Conservation (phyloP, 2,329 filamentous ascomycete species). For the Hypocreales sp. region DNA sequence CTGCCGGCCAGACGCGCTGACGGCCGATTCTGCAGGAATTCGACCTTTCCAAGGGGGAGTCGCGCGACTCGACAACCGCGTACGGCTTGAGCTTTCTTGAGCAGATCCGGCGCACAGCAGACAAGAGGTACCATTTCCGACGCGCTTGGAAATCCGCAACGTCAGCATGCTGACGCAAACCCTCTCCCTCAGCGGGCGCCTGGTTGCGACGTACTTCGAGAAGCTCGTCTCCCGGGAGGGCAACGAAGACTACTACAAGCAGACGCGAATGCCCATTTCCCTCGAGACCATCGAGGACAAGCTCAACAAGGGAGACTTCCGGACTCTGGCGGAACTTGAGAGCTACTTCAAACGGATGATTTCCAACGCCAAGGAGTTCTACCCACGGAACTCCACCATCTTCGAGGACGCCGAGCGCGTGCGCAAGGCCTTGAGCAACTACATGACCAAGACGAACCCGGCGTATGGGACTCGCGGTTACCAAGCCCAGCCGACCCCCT, state of each 20-base stretch:
- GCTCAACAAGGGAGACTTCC: constrained; percentile 52
- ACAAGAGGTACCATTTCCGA: constrained; percentile 54
- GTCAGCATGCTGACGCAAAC: constrained; percentile 6
- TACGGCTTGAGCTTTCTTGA: constrained; percentile 61
- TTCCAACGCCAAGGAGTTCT: constrained; percentile 73
- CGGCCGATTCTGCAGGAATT: constrained; percentile 16
- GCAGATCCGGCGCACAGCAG: constrained; percentile 58
- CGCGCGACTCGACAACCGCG: constrained; percentile 50
- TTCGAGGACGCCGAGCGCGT: constrained; percentile 79
- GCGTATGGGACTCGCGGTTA: constrained; percentile 59
- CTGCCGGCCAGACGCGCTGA: neutral
- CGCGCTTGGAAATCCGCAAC: neutral
- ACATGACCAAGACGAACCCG: constrained; percentile 76
- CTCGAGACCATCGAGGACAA: constrained; percentile 64
- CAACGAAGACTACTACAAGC: constrained; percentile 63
- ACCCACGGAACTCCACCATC: constrained; percentile 53
- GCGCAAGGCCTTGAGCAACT: constrained; percentile 73
- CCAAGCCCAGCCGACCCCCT: constrained; percentile 55
- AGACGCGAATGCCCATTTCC: constrained; percentile 64
- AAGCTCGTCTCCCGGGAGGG: constrained; percentile 47
- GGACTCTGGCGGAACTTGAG: constrained; percentile 58
- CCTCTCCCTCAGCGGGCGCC: constrained; percentile 42
- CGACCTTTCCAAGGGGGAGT: constrained; percentile 42
- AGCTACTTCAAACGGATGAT: constrained; percentile 81
- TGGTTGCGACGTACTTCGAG: constrained; percentile 62